Evolutionary conservation across 306 rosid species (phyloP), one percentile per base, ranked within the genome.

Genomic region (Ammopiptanthus mongolicus): DNA sequence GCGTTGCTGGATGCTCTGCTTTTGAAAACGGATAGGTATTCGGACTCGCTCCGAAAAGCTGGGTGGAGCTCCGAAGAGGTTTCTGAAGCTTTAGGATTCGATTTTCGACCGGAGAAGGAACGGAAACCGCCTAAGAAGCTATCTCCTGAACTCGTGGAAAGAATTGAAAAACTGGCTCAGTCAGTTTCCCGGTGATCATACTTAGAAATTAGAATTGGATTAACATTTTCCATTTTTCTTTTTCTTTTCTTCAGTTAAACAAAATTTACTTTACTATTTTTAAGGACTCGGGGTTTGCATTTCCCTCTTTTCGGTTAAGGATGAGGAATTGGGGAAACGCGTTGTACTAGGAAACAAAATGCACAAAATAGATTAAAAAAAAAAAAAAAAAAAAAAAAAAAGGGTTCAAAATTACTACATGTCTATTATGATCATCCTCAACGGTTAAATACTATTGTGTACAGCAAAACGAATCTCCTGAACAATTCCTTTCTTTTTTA

Each of bases 11-110:
- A 96, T 70, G 98, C 98, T 48, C 83, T 96, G 42, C 87, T 96
- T 1, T 59, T 96, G 37, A 92, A 96, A 85, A 86, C 90, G 39
- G 96, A 89, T 76, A 78, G 84, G 82, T 87, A 82, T 56, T 90
- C 99, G 51, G 98, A 90, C 3, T 80, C 89, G 29, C 98, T 96
- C 23, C 92, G 98, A 0, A 90, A 90, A 77, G 89, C 99, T 1
- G 99, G 99, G 55, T 96, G 99, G 99, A 96, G 97, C 96, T 89
- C 99, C 73, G 99, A 92, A 46, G 99, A 92, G 51, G 99, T 96
- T 0, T 86, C 97, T 4, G 96, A 92, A 18, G 99, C 97, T 2
- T 63, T 96, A 59, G 98, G 99, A 2, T 96, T 96, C 15, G 93
- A 96, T 66, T 88, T 87, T 68, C 97, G 99, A 85, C 93, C 90